Conservation (phyloP, 2,329 filamentous ascomycete species). For the Hypoxylon sp. region DNA sequence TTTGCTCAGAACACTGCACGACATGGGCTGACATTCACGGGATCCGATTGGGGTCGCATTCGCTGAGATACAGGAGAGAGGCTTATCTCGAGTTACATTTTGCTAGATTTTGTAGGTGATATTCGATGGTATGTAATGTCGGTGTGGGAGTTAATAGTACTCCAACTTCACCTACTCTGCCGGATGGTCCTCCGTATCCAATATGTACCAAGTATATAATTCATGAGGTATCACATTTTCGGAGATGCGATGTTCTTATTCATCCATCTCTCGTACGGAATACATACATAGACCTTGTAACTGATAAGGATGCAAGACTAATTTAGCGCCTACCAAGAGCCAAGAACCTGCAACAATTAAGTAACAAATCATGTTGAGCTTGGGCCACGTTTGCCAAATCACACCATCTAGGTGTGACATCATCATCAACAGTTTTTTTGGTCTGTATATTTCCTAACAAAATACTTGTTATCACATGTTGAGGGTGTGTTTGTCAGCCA, state of each 20-base stretch:
- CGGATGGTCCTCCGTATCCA: neutral
- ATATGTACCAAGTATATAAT: neutral
- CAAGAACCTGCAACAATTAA: neutral
- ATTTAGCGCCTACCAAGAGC: constrained; percentile 6
- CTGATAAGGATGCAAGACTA: constrained; percentile 2
- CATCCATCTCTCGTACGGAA: constrained; percentile 3
- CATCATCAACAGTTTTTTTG: constrained; percentile 22
- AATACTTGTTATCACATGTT: constrained; percentile 32
- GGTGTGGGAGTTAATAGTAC: constrained; percentile 27
- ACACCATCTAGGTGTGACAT: constrained; percentile 37
- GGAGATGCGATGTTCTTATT: constrained; percentile 4
- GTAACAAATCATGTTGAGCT: neutral
- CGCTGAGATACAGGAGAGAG: constrained; percentile 26
- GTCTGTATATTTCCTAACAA: constrained; percentile 6
- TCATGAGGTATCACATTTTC: neutral
- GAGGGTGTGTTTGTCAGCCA: constrained; percentile 13
- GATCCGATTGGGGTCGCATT: constrained; percentile 43
- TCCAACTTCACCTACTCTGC: constrained; percentile 18
- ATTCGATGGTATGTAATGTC: constrained; percentile 23
- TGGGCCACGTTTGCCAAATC: constrained; percentile 11
- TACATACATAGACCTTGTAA: neutral
- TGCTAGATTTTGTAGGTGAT: constrained; percentile 18
- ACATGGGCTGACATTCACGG: constrained; percentile 43
- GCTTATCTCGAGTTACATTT: constrained; percentile 43
- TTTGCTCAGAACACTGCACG: constrained; percentile 44